phyloP scores from a whole-genome alignment of 2,329 filamentous ascomycete genomes.

The Zymoseptoria crescenta region DNA sequence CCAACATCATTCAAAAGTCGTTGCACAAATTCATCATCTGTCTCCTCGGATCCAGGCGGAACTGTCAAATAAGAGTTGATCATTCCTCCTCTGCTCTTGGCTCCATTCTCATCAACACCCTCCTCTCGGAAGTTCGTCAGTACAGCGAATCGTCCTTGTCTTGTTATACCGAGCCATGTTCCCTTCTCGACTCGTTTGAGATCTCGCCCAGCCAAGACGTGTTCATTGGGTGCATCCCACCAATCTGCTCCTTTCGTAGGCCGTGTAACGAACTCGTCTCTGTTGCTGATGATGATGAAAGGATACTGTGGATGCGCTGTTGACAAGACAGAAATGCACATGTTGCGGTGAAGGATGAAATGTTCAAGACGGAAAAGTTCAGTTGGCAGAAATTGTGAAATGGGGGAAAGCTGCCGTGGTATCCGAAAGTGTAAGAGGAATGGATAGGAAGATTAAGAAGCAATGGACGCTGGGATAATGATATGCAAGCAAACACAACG shows the following conservation, averaged over 20 bases:
- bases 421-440: neutral
- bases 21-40: conserved; percentile 45
- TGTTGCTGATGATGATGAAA: conserved; percentile 44
- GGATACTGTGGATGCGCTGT: conserved; percentile 44
- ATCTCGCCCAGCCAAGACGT: conserved; percentile 56
- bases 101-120: conserved; percentile 30
- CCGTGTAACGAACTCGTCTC: conserved; percentile 53
- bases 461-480: neutral
- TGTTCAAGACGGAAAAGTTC: neutral
- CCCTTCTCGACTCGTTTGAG: conserved; percentile 52
- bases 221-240: conserved; percentile 49
- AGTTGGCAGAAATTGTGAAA: neutral
- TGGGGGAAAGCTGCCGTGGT: neutral
- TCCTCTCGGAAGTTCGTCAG: conserved; percentile 58
- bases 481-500: neutral
- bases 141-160: conserved; percentile 52
- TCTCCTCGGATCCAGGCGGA: conserved; percentile 32
- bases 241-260: conserved; percentile 52
- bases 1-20: conserved; percentile 48
- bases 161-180: conserved; percentile 58
- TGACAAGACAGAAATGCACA: conserved; percentile 45
- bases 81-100: conserved; percentile 51
- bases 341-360: conserved; percentile 13
- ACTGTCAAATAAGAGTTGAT: conserved; percentile 52
- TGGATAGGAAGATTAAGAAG: neutral